Evolutionary conservation across 805 yeast genomes (phyloP).

Genomic region (Wickerhamomyces chaumierensis): DNA sequence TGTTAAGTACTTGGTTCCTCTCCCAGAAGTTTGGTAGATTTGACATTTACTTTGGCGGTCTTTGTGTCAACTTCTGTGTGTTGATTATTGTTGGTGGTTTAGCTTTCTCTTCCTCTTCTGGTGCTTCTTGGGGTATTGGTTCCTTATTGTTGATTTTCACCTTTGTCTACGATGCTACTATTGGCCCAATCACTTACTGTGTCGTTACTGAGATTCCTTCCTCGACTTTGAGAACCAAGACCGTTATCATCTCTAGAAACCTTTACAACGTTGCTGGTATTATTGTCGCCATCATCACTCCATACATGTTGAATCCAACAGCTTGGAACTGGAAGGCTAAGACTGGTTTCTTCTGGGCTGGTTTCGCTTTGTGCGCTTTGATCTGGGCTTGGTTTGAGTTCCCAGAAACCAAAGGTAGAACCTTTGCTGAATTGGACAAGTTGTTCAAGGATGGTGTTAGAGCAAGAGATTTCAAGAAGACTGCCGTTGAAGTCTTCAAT

Average conservation of each 20-base stretch:
- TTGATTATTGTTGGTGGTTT: constrained; percentile 19
- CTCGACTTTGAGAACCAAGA: constrained; percentile 27
- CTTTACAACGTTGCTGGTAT: constrained; percentile 23
- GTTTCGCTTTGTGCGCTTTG: constrained; percentile 19
- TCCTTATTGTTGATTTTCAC: constrained; percentile 20
- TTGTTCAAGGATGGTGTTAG: constrained; percentile 26
- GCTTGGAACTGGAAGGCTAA: constrained; percentile 33
- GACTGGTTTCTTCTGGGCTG: constrained; percentile 35
- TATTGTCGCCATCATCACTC: constrained; percentile 26
- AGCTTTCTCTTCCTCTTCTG: constrained; percentile 5
- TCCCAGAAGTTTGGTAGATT: constrained; percentile 22
- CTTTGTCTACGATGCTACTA: constrained; percentile 25
- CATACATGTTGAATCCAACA: constrained; percentile 35
- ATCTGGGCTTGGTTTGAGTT: constrained; percentile 37
- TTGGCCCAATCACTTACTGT: constrained; percentile 30
- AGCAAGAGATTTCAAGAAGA: constrained; percentile 20
- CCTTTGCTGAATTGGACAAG: constrained; percentile 45
- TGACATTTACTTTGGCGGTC: constrained; percentile 18
- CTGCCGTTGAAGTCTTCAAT: constrained; percentile 13
- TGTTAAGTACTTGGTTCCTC: constrained; percentile 22
- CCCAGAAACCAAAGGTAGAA: constrained; percentile 46
- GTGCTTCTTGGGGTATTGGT: constrained; percentile 19
- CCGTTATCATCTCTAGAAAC: constrained; percentile 24
- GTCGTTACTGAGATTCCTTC: constrained; percentile 30
- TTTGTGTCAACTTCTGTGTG: constrained; percentile 5